Base-by-base conservation (phyloP, 2,329 filamentous ascomycete species). In the Stachybotrys echinatus region DNA sequence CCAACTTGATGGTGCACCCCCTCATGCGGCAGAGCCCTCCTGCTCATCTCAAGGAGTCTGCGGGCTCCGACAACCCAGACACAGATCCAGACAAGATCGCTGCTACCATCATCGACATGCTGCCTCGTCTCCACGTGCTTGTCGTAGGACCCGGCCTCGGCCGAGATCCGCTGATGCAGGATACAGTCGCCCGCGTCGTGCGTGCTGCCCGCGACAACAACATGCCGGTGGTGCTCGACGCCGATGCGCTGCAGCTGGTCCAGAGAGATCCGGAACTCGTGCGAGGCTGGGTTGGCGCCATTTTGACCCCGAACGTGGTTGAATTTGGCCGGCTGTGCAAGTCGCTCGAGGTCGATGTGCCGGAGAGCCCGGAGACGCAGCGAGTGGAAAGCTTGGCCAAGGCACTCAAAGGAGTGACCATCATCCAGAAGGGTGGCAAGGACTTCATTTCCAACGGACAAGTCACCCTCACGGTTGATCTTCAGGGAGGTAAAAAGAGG, bases 1-100 rank as follows among this genome's bases (percentile, higher is more conserved):
- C 94, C 3, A 96, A 97, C 67, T 78, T 99, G 23, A 99, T 99
- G 92, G 94, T 99, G 12, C 94, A 97, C 68, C 94, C 94, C 1
- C 81, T 96, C 58, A 92, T 99, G 83, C 88, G 90, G 23, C 89
- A 94, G 69, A 81, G 83, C 43, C 63, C 69, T 12, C 76, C 81
- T 58, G 71, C 80, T 48, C 66, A 71, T 21, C 67, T 74, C 45
- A 46, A 50, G 31, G 49, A 51, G 12, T 53, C 57, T 5, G 52
- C 54, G 23, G 47, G 52, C 27, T 70, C 75, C 48, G 56, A 55
- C 19, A 54, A 58, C 5, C 27, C 52, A 1, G 80, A 86, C 50
- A 74, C 74, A 12, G 76, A 82, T 57, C 77, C 87, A 2, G 75
- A 74, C 12, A 65, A 74, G 48, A 77, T 96, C 45, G 82, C 88